phyloP scores from a whole-genome alignment of 305 asterid genomes.

The Plantago lanceolata region DNA sequence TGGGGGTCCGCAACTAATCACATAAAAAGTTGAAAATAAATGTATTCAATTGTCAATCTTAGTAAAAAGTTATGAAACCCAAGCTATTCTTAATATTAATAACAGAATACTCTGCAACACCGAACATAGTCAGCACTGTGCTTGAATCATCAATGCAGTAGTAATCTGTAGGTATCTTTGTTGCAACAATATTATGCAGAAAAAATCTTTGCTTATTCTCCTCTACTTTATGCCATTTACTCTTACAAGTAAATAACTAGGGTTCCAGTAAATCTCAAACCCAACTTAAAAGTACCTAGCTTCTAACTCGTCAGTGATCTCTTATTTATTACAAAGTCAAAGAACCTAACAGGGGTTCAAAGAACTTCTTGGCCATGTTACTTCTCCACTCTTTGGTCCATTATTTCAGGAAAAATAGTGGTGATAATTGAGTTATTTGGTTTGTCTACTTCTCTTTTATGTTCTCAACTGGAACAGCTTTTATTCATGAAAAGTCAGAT shows the following conservation, averaged over 20 bases:
- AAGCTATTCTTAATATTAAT: not conserved
- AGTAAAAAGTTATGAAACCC: slow-evolving; percentile 6
- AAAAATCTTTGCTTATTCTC: not conserved
- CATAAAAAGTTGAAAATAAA: slow-evolving; percentile 1
- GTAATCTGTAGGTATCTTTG: not conserved
- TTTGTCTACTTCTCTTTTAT: slow-evolving; percentile 9
- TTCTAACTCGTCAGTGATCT: too few species aligned
- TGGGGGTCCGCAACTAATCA: slow-evolving; percentile 90
- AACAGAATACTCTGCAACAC: not conserved
- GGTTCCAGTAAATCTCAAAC: not conserved
- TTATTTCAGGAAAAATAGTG: not conserved
- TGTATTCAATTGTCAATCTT: slow-evolving; percentile 11
- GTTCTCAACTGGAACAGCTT: slow-evolving; percentile 1
- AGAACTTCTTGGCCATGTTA: not conserved
- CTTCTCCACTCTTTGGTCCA: slow-evolving; percentile 11
- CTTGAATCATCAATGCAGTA: not conserved
- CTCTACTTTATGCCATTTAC: not conserved
- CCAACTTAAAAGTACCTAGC: not conserved
- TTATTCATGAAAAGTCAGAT: slow-evolving; percentile 1
- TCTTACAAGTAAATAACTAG: not conserved
- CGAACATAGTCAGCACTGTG: not conserved
- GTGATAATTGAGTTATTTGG: slow-evolving; percentile 12
- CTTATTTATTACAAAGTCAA: too few species aligned
- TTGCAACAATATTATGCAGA: not conserved
- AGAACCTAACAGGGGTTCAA: not conserved